Evolutionary conservation across 2,329 filamentous ascomycete species (phyloP), one percentile per base, ranked within the genome.

Genomic region (Didymella exigua): DNA sequence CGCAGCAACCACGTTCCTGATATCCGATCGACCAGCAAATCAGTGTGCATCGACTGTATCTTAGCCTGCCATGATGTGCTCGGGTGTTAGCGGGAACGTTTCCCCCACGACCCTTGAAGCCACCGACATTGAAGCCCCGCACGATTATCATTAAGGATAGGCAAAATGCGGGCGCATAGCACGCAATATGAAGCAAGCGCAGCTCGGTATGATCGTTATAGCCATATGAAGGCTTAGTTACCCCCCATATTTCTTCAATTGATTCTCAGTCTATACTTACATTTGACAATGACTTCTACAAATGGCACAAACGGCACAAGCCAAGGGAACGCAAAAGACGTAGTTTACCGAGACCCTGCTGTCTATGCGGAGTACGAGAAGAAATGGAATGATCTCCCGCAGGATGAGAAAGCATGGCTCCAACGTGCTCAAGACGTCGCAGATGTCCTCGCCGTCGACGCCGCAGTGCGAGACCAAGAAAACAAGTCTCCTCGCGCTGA

Each of bases 401-500:
- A 71, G 33, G 75, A 73, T 5, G 66, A 76, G 13, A 69, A 74
- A 14, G 75, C 61, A 52, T 84, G 82, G 82, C 59, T 83, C 7
- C 64, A 69, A 4, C 76, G 82, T 38, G 82, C 81, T 6, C 71
- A 71, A n/a, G 74, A 79, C 24, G 81, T 84, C 3, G 74, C 79
- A 4, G 71, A 77, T 8, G 78, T 84, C n/a, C 73, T 84, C 1
- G 75, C 76, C 8, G 61, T 72, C n/a, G 82, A 84, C 64, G 81
- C 77, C 0, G 74, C 74, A 0, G 63, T 75, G 36, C 67, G 82
- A 46, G 81, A 84, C 42, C 75, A 77, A 40, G 81, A 81, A 51
- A 81, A 83, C 58, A 83, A 81, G 57, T 78, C 80, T 1, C 82
- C 82, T 1, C 70, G 70, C 2, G 80, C 80, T 0, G 82, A 85